Evolutionary conservation across 2,329 filamentous ascomycete species (phyloP), one percentile per base, ranked within the genome.

Genomic region (Arthrobotrys pseudoclavata): DNA sequence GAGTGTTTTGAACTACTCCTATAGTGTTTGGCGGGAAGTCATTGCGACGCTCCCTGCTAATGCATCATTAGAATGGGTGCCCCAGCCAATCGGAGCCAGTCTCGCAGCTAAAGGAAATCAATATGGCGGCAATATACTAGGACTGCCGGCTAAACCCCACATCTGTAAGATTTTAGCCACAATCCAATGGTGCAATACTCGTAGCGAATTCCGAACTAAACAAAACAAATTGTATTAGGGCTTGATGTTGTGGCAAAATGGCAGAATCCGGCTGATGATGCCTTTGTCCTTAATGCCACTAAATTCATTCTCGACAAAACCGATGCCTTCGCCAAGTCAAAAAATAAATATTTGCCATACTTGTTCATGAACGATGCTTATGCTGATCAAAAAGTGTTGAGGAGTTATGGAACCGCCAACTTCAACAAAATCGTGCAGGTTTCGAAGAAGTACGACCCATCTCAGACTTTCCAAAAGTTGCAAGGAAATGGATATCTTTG

Each of bases 301-400:
- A 68, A 68, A 53, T 68, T 68, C 48, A 68, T 68, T 18, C 20
- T 68, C 18, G 63, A 68, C 47, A 42, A 68, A 47, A 68, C 63
- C 37, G 63, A 68, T 5, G 37, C n/a, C 29, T 68, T 53, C 20
- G 63, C 61, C 4, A 64, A 64, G 18, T 50, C 42, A 5, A 48
- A 50, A 26, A 55, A 55, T 26, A 68, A 68, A 31, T 55, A 68
- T 45, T 13, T 68, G 45, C 63, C 63, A 20, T 68, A 55, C 34
- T 7, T 68, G 4, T 68, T 68, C 63, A 52, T 68, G 47, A 68
- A 68, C 31, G 63, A 68, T 20, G 63, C 63, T 34, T 37, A 48
- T 5, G 53, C 47, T 4, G 63, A 68, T 15, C 63, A 68, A 22
- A 68, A 68, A 45, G 50, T 55, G 47, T 55, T 68, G 29, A 52